phyloP scores from a whole-genome alignment of 768 basidiomycete species.

The Mycena belliarum region DNA sequence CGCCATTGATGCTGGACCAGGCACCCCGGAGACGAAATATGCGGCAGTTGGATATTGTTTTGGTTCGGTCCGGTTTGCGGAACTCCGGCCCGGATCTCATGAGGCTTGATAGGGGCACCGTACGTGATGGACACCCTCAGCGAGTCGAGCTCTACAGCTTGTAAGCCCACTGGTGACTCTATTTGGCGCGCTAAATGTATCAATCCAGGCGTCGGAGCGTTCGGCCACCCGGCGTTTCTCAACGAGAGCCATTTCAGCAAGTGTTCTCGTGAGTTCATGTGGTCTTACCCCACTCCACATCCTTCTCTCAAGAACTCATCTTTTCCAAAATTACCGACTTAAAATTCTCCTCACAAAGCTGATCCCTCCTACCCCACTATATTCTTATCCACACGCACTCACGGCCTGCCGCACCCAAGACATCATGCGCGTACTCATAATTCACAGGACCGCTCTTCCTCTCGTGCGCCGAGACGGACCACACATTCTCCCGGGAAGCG shows the following conservation, averaged over 20 bases:
- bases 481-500: constrained; percentile 37
- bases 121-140: constrained; percentile 35
- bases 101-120: constrained; percentile 33
- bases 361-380: too few relatives aligned
- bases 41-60: constrained; percentile 40
- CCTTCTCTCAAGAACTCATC: too few relatives aligned
- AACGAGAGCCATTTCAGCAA: constrained; percentile 33
- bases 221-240: constrained; percentile 42
- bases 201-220: constrained; percentile 28
- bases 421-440: too few relatives aligned
- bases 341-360: not conserved
- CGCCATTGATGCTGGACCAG: not conserved
- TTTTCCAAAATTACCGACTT: not conserved
- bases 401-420: too few relatives aligned
- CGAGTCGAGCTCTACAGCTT: constrained; percentile 23
- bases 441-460: constrained; percentile 40
- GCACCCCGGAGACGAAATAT: constrained; percentile 18
- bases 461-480: constrained; percentile 44
- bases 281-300: not conserved
- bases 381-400: too few relatives aligned
- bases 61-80: not conserved
- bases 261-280: constrained; percentile 31
- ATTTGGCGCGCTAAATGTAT: not conserved
- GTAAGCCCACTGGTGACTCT: constrained; percentile 17
- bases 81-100: too few relatives aligned